Conservation (phyloP, 495 filamentous ascomycete genomes). For the Penicillium silybi region DNA sequence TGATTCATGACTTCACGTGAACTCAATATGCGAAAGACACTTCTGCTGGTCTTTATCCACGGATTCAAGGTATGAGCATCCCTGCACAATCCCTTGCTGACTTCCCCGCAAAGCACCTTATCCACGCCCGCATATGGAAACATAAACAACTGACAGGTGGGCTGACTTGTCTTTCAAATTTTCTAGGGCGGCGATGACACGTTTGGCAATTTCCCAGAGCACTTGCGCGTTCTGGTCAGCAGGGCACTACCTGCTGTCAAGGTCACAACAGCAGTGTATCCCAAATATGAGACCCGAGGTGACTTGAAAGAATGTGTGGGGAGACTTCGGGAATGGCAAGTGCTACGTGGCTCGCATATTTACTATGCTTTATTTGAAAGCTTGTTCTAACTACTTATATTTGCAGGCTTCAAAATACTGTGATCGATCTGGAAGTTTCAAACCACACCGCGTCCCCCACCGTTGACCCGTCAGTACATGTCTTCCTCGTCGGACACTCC, state of each 20-base stretch:
- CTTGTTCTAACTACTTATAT: neutral
- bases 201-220: constrained; percentile 72
- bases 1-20: neutral
- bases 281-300: constrained; percentile 87
- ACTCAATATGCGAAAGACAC: constrained; percentile 72
- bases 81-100: neutral
- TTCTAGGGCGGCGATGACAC: constrained; percentile 83
- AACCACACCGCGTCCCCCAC: constrained; percentile 80
- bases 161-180: neutral
- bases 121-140: neutral
- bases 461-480: constrained; percentile 80
- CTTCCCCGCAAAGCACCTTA: constrained; percentile 6
- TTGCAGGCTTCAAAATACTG: constrained; percentile 77
- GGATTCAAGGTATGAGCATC: constrained; percentile 78
- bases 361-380: neutral
- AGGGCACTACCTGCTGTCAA: constrained; percentile 69
- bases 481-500: constrained; percentile 82
- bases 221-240: constrained; percentile 66
- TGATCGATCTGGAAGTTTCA: constrained; percentile 91
- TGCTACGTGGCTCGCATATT: neutral
- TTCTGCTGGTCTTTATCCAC: constrained; percentile 91
- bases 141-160: neutral
- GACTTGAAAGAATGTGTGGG: constrained; percentile 77
- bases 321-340: constrained; percentile 81
- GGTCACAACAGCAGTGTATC: constrained; percentile 71